Percentiles rank a stretch among this genome's conserved stretches.
These are phyloP conservation scores for Geoglossum cookeanum DNA, from an alignment of 2,329 filamentous ascomycete genomes.

Conservation along the genomic window DNA sequence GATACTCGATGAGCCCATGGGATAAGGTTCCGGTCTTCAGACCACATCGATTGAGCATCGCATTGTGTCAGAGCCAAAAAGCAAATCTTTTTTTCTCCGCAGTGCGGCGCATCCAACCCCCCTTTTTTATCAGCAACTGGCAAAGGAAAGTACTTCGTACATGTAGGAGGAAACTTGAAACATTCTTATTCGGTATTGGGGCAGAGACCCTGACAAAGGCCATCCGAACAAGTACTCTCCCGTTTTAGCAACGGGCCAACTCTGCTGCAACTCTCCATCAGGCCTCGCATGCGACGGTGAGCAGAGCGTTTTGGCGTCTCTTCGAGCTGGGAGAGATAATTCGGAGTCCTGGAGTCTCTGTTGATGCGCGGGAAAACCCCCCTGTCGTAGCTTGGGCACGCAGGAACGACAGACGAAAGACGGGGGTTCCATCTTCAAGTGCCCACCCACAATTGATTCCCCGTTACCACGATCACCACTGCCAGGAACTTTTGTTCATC, in stretches of 20 bases:
- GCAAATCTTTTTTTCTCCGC: neutral
- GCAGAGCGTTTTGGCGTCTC: neutral
- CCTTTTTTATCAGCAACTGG: neutral
- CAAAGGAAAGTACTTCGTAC: neutral
- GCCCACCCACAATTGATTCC: neutral
- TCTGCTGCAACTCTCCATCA: neutral
- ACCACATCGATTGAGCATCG: neutral
- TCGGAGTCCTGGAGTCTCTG: neutral
- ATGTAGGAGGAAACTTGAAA: neutral
- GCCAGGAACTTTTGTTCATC: neutral
- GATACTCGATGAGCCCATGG: neutral
- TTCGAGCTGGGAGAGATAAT: neutral
- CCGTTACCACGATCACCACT: neutral
- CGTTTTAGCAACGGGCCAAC: neutral
- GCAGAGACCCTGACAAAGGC: neutral
- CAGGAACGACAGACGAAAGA: conserved; percentile 2
- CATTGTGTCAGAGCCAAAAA: neutral
- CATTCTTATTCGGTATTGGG: conserved; percentile 2
- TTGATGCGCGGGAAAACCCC: neutral
- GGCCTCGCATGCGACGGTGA: neutral
- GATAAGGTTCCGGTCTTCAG: neutral
- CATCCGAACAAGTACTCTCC: neutral
- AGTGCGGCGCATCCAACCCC: conserved; percentile 1
- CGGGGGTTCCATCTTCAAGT: neutral
- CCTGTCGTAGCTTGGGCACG: neutral